Percentiles rank a stretch among this genome's conserved stretches.
Conservation (phyloP, 2,329 filamentous ascomycete genomes). For the Parascedosporium putredinis region DNA sequence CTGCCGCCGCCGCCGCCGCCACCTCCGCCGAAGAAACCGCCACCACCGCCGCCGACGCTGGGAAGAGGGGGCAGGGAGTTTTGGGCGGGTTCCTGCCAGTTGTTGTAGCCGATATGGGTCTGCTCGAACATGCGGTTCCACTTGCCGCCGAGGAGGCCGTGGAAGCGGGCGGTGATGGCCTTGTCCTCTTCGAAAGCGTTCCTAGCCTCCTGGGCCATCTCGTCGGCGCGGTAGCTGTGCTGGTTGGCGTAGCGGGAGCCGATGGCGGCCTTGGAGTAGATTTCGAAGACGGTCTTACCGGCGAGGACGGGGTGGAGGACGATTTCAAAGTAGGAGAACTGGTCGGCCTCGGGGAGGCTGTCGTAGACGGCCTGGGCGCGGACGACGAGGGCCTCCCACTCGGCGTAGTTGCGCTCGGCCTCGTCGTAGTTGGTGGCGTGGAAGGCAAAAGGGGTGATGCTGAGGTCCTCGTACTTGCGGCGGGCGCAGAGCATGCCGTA, state of each 20-base stretch:
- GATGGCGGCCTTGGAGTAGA: slow-evolving; percentile 36
- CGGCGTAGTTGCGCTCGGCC: slow-evolving; percentile 39
- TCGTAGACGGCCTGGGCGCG: slow-evolving; percentile 34
- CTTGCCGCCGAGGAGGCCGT: slow-evolving; percentile 48
- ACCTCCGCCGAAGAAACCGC: slow-evolving; percentile 27
- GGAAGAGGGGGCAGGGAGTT: slow-evolving; percentile 47
- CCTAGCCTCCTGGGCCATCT: slow-evolving; percentile 39
- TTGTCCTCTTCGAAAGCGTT: slow-evolving; percentile 43
- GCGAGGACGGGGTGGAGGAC: slow-evolving; percentile 47
- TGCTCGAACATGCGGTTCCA: slow-evolving; percentile 53
- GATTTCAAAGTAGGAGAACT: slow-evolving; percentile 44
- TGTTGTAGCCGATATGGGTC: slow-evolving; percentile 34
- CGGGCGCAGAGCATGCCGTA: slow-evolving; percentile 25
- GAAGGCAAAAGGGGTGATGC: slow-evolving; percentile 40
- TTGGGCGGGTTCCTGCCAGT: slow-evolving; percentile 63
- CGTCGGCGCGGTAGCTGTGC: slow-evolving; percentile 43
- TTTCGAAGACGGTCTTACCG: slow-evolving; percentile 44
- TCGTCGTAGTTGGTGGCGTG: slow-evolving; percentile 52
- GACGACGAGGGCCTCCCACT: slow-evolving; percentile 36
- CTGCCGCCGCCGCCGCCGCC: slow-evolving; percentile 53
- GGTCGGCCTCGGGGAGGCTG: slow-evolving; percentile 26
- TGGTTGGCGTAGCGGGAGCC: slow-evolving; percentile 44
- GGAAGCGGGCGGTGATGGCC: slow-evolving; percentile 44
- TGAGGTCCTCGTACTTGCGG: slow-evolving; percentile 39
- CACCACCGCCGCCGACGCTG: neutral